Percentiles rank a stretch among this genome's conserved stretches.
These are phyloP conservation scores for Brachypodium distachyon DNA, from an alignment of 202 grass and related monocot species.

Conservation along the genomic window DNA sequence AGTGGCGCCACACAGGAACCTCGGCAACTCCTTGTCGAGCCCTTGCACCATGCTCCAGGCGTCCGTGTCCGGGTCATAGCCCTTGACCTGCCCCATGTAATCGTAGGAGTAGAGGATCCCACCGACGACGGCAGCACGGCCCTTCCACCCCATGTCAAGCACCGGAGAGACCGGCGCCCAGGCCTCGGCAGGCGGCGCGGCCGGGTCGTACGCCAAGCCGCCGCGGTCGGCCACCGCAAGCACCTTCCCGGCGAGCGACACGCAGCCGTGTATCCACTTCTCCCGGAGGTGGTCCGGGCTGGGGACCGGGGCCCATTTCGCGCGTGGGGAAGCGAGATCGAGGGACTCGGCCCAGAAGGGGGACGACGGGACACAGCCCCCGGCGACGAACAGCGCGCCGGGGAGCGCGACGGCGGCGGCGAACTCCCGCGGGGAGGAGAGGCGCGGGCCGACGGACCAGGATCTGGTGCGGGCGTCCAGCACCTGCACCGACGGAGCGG, in stretches of 20 bases:
- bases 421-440: slow-evolving; percentile 71
- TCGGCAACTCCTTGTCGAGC: slow-evolving; percentile 56
- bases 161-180: slow-evolving; percentile 64
- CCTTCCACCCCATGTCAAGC: slow-evolving; percentile 87
- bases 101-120: slow-evolving; percentile 85
- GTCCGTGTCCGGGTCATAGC: slow-evolving; percentile 50
- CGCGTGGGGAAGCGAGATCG: slow-evolving; percentile 24
- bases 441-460: slow-evolving; percentile 79
- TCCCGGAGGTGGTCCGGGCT: slow-evolving; percentile 58
- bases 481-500: slow-evolving; percentile 44
- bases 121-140: slow-evolving; percentile 58
- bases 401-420: slow-evolving; percentile 37
- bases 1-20: slow-evolving; percentile 64
- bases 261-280: slow-evolving; percentile 98
- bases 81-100: slow-evolving; percentile 78
- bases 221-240: slow-evolving; percentile 81
- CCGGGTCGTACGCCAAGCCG: slow-evolving; percentile 69
- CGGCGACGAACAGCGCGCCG: slow-evolving; percentile 48
- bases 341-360: slow-evolving; percentile 68
- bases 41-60: slow-evolving; percentile 63
- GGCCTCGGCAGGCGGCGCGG: slow-evolving; percentile 15
- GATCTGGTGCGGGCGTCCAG: slow-evolving; percentile 42
- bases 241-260: slow-evolving; percentile 49
- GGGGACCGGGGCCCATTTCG: slow-evolving; percentile 43
- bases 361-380: slow-evolving; percentile 56